Base-by-base conservation (phyloP, 108 stramenopile species). In the Pseudonitzschia delicatissima region DNA sequence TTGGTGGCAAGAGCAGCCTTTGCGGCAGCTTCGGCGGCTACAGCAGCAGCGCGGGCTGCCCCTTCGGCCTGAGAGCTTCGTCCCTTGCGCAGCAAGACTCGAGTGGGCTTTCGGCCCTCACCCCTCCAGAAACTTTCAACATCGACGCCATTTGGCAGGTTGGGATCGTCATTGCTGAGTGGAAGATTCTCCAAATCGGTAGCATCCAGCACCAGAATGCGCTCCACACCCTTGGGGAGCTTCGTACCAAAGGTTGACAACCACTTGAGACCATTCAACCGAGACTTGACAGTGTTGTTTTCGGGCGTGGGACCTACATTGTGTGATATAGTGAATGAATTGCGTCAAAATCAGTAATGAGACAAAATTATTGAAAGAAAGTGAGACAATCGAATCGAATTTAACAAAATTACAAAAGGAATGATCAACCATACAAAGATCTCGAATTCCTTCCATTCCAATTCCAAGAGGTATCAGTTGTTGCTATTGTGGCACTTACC, bases 181-280 rank as follows among this genome's bases (percentile, higher is more conserved):
- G 93, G 93, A 4, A 94, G 75, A 36, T 88, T 84, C 37, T 77
- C 61, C 25, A 94, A 51, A 62, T 94, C 93, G 17, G 90, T 94
- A 2, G 90, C 93, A 76, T 94, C 93, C 82, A 94, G 77, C 9
- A 94, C 93, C 23, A 94, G 65, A 57, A 94, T 78, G 7, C 90
- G 71, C 74, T 94, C 93, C 31, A 94, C 93, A 27, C 77, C 82
- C 0, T 85, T 73, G 0, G 87, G 89, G 4, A 94, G 72, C 17
- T 67, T 67, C 31, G 62, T 72, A 5, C 93, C 93, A 17, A 85
- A 69, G n/a, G 85, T 82, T 36, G 90, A 78, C 17, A 94, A 59
- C 93, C 93, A 94, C 51, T 79, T 84, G 8, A 94, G 68, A 1
- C 93, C 93, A 63, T 80, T 84, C 39, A 93, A 69, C 23, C 91